Base-by-base conservation (phyloP, 2,329 filamentous ascomycete genomes). In the Colletotrichum melonis region DNA sequence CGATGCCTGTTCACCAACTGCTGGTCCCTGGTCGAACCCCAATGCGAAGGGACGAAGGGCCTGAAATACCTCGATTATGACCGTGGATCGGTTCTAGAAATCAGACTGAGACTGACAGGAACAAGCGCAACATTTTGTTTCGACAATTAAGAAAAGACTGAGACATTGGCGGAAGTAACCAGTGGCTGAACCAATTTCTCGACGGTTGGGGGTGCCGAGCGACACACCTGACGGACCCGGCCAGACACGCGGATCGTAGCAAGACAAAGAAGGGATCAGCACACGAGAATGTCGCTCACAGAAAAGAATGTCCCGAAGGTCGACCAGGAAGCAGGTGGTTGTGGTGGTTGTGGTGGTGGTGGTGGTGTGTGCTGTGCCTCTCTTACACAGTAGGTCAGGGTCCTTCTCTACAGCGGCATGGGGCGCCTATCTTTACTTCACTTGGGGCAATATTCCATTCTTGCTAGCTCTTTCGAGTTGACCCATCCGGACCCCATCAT, bases 211-310 rank as follows among this genome's bases (percentile, higher is more conserved):
- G 55, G 22, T 57, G 12, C 60, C 55, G 60, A 70, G n/a, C 46
- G 60, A 64, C 66, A 65, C 22, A 46, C 24, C 22, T 56, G 28
- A 52, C 56, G 32, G 69, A 59, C 32, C 42, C 24, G 32, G 22
- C 60, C 60, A 66, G 71, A 46, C 46, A 66, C 71, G 59, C 52
- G 52, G 30, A 57, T 71, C 67, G 46, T 16, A n/a, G 22, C 49
- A 56, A 49, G 62, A 73, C 67, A 70, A 60, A 73, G 67, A 49
- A 65, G 70, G 24, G 67, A 73, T 71, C 60, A 60, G 67, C 70
- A 46, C 49, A 14, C n/a, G 46, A 46, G 55, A n/a, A 19, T 32
- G 46, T 28, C 67, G 54, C 54, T 56, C 35, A 11, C 38, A 28
- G 8, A 24, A 58, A 22, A 22, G 28, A 63, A 73, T 69, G 38